These are phyloP conservation scores for Handroanthus guayacan DNA, from an alignment of 257 asterid species.

Conservation along the genomic window DNA sequence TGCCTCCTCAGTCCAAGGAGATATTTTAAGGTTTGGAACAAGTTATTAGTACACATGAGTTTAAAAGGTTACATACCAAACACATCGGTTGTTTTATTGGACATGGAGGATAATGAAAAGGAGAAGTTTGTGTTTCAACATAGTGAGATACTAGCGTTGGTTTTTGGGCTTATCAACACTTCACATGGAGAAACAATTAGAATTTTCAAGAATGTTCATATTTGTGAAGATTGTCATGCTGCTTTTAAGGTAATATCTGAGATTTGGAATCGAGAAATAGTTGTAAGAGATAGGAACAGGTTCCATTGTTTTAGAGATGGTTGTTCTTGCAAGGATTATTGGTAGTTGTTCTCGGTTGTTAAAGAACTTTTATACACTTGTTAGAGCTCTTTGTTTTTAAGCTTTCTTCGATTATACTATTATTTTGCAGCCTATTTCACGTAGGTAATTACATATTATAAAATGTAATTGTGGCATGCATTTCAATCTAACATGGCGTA, in stretches of 20 bases:
- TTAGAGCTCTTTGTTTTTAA: no score
- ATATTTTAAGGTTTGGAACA: conserved; percentile 52
- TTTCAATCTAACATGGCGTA: no score
- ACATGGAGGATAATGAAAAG: conserved; percentile 60
- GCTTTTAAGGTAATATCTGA: conserved; percentile 69
- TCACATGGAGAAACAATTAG: conserved; percentile 55
- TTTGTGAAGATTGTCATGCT: conserved; percentile 77
- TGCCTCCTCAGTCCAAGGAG: conserved; percentile 55
- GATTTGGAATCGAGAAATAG: conserved; percentile 53
- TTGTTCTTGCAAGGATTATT: conserved; percentile 70
- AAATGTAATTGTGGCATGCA: no score
- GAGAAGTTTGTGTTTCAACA: conserved; percentile 56
- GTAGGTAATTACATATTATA: no score
- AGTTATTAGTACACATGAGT: conserved; percentile 48
- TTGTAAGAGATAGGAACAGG: conserved; percentile 64
- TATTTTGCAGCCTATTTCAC: no score
- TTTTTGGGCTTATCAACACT: conserved; percentile 57
- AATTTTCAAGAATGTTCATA: conserved; percentile 68
- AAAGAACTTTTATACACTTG: no score
- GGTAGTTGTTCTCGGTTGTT: conserved; percentile 42
- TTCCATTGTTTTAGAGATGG: conserved; percentile 71
- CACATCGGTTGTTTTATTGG: conserved; percentile 57
- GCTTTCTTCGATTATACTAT: no score
- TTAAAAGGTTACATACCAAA: conserved; percentile 66
- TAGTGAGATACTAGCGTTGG: conserved; percentile 71